A percentile compares a stretch with the other conserved stretches of the same genome.
Conservation (phyloP, 805 yeast species). For the Wickerhamiella sergipiensis region DNA sequence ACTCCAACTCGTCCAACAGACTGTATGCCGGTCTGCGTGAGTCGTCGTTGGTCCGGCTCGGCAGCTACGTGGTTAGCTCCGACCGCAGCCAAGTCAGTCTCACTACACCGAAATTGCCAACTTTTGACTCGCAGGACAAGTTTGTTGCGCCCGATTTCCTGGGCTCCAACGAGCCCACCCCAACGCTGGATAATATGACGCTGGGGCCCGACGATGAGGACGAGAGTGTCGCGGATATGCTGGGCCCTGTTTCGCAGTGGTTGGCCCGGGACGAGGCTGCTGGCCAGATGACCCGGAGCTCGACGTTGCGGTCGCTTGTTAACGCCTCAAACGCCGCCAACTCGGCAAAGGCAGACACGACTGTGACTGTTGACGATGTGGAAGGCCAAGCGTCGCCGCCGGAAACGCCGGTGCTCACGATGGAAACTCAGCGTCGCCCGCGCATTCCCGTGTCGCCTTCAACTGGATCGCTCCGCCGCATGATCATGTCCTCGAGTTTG, state of each 20-base stretch:
- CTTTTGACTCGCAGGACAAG: neutral
- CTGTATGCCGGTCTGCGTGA: slow-evolving; percentile 24
- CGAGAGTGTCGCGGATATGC: slow-evolving; percentile 3
- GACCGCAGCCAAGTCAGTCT: slow-evolving; percentile 7
- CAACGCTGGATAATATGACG: slow-evolving; percentile 6
- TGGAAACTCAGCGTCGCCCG: slow-evolving; percentile 2
- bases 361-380: neutral
- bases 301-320: neutral
- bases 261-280: neutral
- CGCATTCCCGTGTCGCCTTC: slow-evolving; percentile 11
- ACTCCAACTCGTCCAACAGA: slow-evolving; percentile 10
- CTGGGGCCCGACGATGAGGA: slow-evolving; percentile 6
- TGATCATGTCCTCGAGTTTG: slow-evolving; percentile 19
- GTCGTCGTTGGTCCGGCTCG: slow-evolving; percentile 22
- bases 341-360: neutral
- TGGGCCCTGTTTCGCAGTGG: slow-evolving; percentile 1
- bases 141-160: slow-evolving; percentile 1
- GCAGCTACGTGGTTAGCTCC: slow-evolving; percentile 16
- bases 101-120: neutral
- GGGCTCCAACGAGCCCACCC: slow-evolving; percentile 13
- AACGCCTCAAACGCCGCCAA: neutral
- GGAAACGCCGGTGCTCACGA: slow-evolving; percentile 1
- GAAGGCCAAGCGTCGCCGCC: neutral
- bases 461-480: slow-evolving; percentile 10
- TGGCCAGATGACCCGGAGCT: neutral